These are phyloP conservation scores for Mortierella sp. DNA, from an alignment of 371 early-diverging fungal genomes.

Conservation along the genomic window DNA sequence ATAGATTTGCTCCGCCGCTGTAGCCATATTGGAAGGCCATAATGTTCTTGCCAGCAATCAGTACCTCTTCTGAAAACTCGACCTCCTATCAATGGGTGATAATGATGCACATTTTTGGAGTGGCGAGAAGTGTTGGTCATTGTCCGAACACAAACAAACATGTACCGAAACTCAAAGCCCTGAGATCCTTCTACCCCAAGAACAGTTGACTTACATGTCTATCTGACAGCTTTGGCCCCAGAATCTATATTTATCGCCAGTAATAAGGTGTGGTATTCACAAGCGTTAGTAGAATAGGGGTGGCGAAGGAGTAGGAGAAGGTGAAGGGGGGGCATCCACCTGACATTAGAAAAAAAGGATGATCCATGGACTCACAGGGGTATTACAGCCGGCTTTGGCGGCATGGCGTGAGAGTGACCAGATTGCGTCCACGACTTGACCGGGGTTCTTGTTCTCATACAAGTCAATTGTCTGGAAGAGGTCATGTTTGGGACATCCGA, in stretches of 20 bases:
- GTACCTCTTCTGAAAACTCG: constrained; percentile 72
- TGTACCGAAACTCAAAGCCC: too few species aligned
- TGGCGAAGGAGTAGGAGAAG: not conserved
- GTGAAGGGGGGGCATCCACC: not conserved
- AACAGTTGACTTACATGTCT: constrained; percentile 57
- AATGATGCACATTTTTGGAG: too few species aligned
- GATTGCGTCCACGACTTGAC: constrained; percentile 80
- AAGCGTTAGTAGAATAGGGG: not conserved
- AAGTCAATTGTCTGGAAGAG: constrained; percentile 93
- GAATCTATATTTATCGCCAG: constrained; percentile 44
- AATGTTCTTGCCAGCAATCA: constrained; percentile 66
- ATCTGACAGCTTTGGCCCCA: constrained; percentile 84
- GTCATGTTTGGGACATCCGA: constrained; percentile 85
- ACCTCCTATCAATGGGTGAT: constrained; percentile 53
- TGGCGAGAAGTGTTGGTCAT: too few species aligned
- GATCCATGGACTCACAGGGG: constrained; percentile 54
- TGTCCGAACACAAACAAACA: too few species aligned
- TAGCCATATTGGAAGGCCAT: constrained; percentile 69
- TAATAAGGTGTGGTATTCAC: constrained; percentile 1
- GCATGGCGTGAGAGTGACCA: constrained; percentile 87
- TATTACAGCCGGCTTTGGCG: constrained; percentile 73
- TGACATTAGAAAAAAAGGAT: constrained; percentile 11
- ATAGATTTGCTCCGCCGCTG: constrained; percentile 66
- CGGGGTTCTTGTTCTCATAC: constrained; percentile 87
- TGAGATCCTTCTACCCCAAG: too few species aligned